These are phyloP conservation scores for Talaromyces sp. DNA, from an alignment of 2,329 filamentous ascomycete species.

Conservation along the genomic window DNA sequence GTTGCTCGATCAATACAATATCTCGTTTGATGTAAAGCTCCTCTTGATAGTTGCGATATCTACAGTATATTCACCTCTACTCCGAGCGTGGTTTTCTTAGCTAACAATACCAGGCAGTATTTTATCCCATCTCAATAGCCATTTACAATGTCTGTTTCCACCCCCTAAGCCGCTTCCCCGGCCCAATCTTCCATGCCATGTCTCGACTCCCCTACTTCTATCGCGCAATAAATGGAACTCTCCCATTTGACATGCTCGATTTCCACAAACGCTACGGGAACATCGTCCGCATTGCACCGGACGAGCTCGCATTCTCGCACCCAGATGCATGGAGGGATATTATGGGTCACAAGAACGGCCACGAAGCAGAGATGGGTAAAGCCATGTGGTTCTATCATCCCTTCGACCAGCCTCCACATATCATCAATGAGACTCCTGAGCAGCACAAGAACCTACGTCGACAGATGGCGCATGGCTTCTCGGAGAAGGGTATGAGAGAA, in stretches of 20 bases:
- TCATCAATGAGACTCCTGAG: conserved; percentile 18
- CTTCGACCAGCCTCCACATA: conserved; percentile 17
- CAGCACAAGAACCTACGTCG: conserved; percentile 25
- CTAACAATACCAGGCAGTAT: not conserved
- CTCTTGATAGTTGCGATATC: not conserved
- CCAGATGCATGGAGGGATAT: conserved; percentile 30
- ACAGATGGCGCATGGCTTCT: conserved; percentile 30
- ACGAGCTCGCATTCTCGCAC: conserved; percentile 26
- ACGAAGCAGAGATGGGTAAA: conserved; percentile 18
- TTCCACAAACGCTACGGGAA: conserved; percentile 29
- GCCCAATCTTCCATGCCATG: conserved; percentile 19
- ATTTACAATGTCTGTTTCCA: conserved; percentile 27
- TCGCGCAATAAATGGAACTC: conserved; percentile 19
- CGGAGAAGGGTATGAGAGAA: conserved; percentile 28
- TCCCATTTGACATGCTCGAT: conserved; percentile 23
- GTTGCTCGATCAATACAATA: not conserved
- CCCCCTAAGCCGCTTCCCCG: conserved; percentile 25
- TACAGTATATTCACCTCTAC: not conserved
- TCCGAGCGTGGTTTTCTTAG: not conserved
- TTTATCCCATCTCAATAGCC: not conserved
- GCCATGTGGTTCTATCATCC: conserved; percentile 20
- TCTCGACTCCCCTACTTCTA: conserved; percentile 20
- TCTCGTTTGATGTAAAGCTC: not conserved
- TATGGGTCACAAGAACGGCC: conserved; percentile 22
- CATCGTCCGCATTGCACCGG: conserved; percentile 29